These are phyloP conservation scores for Adenanthera pavonina DNA, from an alignment of 306 rosid genomes.

Conservation along the genomic window DNA sequence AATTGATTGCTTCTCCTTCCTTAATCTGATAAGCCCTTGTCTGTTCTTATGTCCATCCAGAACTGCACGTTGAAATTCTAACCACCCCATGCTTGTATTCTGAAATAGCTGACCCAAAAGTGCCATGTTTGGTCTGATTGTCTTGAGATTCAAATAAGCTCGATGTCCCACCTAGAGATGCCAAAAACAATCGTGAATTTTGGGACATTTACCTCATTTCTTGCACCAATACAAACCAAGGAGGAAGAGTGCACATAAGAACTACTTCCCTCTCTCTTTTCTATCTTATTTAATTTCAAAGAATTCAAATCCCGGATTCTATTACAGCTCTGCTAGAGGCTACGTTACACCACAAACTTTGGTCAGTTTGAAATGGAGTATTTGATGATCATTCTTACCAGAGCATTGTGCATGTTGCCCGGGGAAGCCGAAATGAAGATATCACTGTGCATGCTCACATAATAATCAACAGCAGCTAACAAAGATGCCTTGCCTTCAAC, in stretches of 20 bases:
- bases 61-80: constrained; percentile 69
- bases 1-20: constrained; percentile 88
- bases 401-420: constrained; percentile 98
- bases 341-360: background rate
- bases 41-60: constrained; percentile 80
- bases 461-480: constrained; percentile 88
- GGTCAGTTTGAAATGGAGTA: constrained; percentile 30
- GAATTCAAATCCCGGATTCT: background rate
- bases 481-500: constrained; percentile 91
- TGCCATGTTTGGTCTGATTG: constrained; percentile 92
- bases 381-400: constrained; percentile 57
- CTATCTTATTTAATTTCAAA: background rate
- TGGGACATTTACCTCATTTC: constrained; percentile 26
- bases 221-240: constrained; percentile 25
- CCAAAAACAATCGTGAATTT: constrained; percentile 28
- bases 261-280: background rate
- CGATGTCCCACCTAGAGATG: constrained; percentile 81
- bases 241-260: background rate
- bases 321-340: background rate
- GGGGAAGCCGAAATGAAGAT: constrained; percentile 98
- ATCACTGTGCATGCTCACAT: constrained; percentile 93
- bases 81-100: constrained; percentile 79
- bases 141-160: constrained; percentile 81
- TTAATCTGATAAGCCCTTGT: constrained; percentile 83
- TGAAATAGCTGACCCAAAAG: constrained; percentile 82